Conservation (phyloP, 2,329 filamentous ascomycete species). For the Pseudovirgaria hyperparasitica region DNA sequence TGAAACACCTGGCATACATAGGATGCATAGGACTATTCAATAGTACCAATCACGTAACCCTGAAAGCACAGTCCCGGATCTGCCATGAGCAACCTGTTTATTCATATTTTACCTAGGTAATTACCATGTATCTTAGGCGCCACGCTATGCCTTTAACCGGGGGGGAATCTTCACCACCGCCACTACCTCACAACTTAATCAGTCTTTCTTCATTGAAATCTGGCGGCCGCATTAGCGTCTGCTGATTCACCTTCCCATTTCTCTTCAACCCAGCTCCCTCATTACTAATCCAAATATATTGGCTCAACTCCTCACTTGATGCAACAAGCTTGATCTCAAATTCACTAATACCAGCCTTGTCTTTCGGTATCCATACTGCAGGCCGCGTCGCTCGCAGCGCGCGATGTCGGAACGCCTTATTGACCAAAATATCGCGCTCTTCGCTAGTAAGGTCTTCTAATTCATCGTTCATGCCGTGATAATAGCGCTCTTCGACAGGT, state of each 20-base stretch:
- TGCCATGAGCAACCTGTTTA: no score
- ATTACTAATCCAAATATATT: conserved; percentile 81
- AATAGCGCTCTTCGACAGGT: conserved; percentile 66
- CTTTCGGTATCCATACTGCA: conserved; percentile 85
- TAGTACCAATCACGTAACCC: no score
- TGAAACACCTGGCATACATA: no score
- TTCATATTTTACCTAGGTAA: no score
- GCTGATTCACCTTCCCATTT: conserved; percentile 65
- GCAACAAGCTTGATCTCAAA: conserved; percentile 77
- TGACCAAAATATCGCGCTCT: conserved; percentile 73
- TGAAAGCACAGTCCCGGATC: no score
- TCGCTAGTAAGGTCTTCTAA: conserved; percentile 88
- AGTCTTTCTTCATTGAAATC: no score
- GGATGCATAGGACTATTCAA: no score
- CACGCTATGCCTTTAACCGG: no score
- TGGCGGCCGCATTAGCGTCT: no score
- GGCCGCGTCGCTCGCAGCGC: conserved; percentile 75
- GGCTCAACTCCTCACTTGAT: conserved; percentile 59
- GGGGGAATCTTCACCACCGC: no score
- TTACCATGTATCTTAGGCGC: no score
- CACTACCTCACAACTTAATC: no score
- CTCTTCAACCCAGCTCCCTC: conserved; percentile 80
- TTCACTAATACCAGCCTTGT: conserved; percentile 80
- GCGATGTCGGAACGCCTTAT: conserved; percentile 80
- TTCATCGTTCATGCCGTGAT: conserved; percentile 79